Percentiles rank a stretch among this genome's conserved stretches.
Conservation (phyloP, 345 rosid genomes). For the Eucalyptus caleyi region DNA sequence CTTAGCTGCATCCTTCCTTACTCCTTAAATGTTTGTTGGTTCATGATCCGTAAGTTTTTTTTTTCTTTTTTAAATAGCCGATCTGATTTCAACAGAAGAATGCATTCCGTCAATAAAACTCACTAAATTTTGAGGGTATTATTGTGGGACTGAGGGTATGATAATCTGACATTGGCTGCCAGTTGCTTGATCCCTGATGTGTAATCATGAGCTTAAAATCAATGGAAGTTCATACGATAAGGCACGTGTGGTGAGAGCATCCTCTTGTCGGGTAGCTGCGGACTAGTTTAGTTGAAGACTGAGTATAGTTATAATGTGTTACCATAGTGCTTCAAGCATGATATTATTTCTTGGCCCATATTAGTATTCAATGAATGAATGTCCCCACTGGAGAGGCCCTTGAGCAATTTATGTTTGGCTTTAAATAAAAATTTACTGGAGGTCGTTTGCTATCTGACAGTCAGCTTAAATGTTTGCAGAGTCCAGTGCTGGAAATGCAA, state of each 20-base stretch:
- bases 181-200: not conserved
- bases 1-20: not conserved
- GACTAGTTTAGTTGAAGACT: not conserved
- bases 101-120: not conserved
- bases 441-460: not conserved
- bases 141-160: not conserved
- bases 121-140: not conserved
- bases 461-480: conserved; percentile 29
- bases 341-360: not conserved
- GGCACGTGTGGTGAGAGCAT: not conserved
- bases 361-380: not conserved
- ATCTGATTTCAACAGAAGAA: not conserved
- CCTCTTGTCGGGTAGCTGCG: not conserved
- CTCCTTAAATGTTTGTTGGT: not conserved
- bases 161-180: not conserved
- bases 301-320: not conserved
- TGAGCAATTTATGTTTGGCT: not conserved
- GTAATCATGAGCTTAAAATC: not conserved
- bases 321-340: not conserved
- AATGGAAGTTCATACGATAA: not conserved
- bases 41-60: not conserved
- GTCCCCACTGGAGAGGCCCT: not conserved
- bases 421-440: not conserved
- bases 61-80: not conserved
- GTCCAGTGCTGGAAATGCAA: conserved; percentile 39